Conservation (phyloP, 2,329 filamentous ascomycete species). For the Ophiostoma sp. region DNA sequence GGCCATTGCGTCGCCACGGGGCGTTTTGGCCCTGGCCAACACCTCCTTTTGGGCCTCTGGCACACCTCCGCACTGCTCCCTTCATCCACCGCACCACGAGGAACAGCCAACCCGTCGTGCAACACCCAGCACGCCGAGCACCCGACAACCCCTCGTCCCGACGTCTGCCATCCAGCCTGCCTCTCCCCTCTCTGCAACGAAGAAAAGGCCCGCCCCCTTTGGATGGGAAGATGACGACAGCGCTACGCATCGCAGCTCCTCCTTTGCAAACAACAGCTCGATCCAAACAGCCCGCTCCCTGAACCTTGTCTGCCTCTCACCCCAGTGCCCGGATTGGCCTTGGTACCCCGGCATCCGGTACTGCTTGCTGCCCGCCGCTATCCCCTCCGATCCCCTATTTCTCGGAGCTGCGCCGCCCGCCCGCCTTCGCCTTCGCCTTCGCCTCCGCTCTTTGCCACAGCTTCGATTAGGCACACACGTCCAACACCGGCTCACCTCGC, state of each 20-base stretch:
- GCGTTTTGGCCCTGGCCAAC: not conserved
- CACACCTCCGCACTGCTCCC: not conserved
- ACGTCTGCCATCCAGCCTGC: too few relatives aligned
- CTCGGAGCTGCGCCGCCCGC: too few relatives aligned
- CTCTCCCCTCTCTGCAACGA: too few relatives aligned
- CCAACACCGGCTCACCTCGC: not conserved
- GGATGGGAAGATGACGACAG: constrained; percentile 22
- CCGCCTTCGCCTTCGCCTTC: not conserved
- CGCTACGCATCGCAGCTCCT: constrained; percentile 8
- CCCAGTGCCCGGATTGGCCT: not conserved
- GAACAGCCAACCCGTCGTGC: not conserved
- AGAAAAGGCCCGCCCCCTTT: too few relatives aligned
- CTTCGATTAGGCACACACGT: not conserved
- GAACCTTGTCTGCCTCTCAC: too few relatives aligned
- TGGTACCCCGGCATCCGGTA: not conserved
- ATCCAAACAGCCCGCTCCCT: not conserved
- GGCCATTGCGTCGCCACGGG: not conserved
- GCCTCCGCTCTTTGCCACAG: not conserved
- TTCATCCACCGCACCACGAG: not conserved
- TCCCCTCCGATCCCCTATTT: too few relatives aligned
- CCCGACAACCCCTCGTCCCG: too few relatives aligned
- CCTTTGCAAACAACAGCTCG: constrained; percentile 6
- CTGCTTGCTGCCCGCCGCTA: too few relatives aligned
- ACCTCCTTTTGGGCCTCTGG: not conserved
- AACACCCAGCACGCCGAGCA: not conserved